Evolutionary conservation across 2,329 filamentous ascomycete species (phyloP).

Genomic region (Alternaria solani): DNA sequence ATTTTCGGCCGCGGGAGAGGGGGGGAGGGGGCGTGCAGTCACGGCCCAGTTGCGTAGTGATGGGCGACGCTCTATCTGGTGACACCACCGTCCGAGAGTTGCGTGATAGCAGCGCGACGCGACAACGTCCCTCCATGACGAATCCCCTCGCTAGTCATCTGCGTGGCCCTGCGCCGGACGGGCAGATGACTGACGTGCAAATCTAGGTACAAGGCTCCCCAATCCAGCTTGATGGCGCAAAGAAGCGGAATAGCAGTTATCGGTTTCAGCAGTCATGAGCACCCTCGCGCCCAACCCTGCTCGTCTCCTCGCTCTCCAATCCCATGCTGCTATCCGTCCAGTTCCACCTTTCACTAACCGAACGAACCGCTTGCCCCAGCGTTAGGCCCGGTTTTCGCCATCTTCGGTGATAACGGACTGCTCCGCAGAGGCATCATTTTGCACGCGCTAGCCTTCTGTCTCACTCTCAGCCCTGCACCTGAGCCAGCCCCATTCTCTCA

Average conservation of each 20-base stretch:
- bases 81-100: conserved; percentile 24
- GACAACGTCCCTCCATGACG: conserved; percentile 33
- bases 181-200: conserved; percentile 43
- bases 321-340: conserved; percentile 10
- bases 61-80: conserved; percentile 10
- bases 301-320: conserved; percentile 1
- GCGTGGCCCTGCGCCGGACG: conserved; percentile 43
- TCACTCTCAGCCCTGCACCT: conserved; percentile 42
- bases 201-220: conserved; percentile 43
- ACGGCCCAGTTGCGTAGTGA: conserved; percentile 2
- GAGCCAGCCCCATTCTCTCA: conserved; percentile 2
- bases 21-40: neutral
- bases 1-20: conserved; percentile 16
- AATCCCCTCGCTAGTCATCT: conserved; percentile 42
- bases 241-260: conserved; percentile 29
- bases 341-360: conserved; percentile 12
- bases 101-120: conserved; percentile 26
- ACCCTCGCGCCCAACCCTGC: conserved; percentile 4
- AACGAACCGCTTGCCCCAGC: conserved; percentile 14
- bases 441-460: conserved; percentile 30
- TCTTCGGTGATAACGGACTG: conserved; percentile 26
- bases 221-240: conserved; percentile 25
- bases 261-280: conserved; percentile 44
- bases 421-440: conserved; percentile 22
- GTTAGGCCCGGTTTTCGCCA: conserved; percentile 23